These are phyloP conservation scores for Chlamydomonas incerta DNA, from an alignment of 139 green algal species.

Conservation along the genomic window DNA sequence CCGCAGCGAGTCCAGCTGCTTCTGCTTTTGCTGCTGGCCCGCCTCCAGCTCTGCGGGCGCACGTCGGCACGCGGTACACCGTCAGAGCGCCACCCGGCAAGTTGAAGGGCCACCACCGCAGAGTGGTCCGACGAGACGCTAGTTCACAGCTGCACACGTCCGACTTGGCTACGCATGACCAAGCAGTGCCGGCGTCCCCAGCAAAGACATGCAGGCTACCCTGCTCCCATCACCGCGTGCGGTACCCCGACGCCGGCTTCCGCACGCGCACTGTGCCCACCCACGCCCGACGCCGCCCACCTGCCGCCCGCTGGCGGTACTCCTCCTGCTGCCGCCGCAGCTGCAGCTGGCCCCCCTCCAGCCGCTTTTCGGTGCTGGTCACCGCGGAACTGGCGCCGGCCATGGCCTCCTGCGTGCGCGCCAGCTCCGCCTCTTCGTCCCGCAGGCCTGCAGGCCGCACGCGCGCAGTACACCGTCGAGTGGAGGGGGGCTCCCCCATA, in stretches of 20 bases:
- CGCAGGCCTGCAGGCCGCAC: not conserved
- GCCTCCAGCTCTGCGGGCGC: slow-evolving; percentile 16
- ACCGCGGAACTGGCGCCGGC: not conserved
- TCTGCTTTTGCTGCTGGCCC: not conserved
- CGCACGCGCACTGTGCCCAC: not conserved
- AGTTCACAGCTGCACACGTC: too few relatives aligned
- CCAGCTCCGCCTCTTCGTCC: slow-evolving; percentile 4
- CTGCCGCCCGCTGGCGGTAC: not conserved
- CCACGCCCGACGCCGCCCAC: not conserved
- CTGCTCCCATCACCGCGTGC: too few relatives aligned
- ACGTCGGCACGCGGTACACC: not conserved
- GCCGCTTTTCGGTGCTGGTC: not conserved
- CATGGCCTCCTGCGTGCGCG: not conserved
- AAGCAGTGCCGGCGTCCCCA: too few relatives aligned
- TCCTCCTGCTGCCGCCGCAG: slow-evolving; percentile 9
- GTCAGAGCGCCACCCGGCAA: too few relatives aligned
- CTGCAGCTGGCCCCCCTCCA: not conserved
- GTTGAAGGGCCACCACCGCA: too few relatives aligned
- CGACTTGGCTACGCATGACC: too few relatives aligned
- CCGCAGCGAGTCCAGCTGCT: not conserved
- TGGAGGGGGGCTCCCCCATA: too few relatives aligned
- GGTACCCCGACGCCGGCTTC: not conserved
- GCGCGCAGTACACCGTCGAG: too few relatives aligned
- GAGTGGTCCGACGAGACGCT: too few relatives aligned
- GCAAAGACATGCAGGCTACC: too few relatives aligned